Conservation (phyloP, 2,329 filamentous ascomycete genomes). For the Talaromyces islandicus region DNA sequence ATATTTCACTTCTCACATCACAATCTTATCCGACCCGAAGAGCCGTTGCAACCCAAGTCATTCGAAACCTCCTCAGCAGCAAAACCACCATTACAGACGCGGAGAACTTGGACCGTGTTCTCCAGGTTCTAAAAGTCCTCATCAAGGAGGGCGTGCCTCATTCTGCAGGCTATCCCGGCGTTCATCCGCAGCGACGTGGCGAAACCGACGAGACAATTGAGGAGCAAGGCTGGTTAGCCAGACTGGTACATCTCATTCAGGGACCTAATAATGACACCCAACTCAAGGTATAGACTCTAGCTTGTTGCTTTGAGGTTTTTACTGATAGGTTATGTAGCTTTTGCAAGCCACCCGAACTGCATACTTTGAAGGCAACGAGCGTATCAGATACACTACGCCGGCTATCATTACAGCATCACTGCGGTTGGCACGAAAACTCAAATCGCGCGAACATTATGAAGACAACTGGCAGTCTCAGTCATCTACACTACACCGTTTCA, state of each 20-base stretch:
- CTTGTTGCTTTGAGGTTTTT: neutral
- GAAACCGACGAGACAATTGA: conserved; percentile 98
- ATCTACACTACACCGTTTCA: conserved; percentile 88
- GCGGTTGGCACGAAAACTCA: conserved; percentile 83
- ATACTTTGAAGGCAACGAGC: conserved; percentile 86
- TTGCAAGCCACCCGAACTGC: conserved; percentile 82
- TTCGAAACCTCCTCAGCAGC: conserved; percentile 73
- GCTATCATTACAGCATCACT: conserved; percentile 84
- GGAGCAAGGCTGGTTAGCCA: conserved; percentile 93
- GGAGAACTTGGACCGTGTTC: conserved; percentile 77
- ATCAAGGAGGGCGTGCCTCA: conserved; percentile 88
- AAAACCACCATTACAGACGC: conserved; percentile 71
- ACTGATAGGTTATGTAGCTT: conserved; percentile 44
- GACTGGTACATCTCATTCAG: conserved; percentile 82
- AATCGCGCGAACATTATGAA: conserved; percentile 80
- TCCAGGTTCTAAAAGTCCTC: conserved; percentile 82
- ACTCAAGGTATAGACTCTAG: conserved; percentile 56
- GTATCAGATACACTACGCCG: conserved; percentile 91
- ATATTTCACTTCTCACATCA: conserved; percentile 79
- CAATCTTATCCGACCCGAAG: conserved; percentile 90
- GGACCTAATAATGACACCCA: conserved; percentile 86
- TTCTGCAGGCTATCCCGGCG: conserved; percentile 76
- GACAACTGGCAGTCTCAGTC: conserved; percentile 68
- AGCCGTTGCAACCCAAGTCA: conserved; percentile 84
- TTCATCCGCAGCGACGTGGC: conserved; percentile 64